A percentile compares a stretch with the other conserved stretches of the same genome.
Conservation (phyloP, 257 asterid genomes). For the Nemophila menziesii region DNA sequence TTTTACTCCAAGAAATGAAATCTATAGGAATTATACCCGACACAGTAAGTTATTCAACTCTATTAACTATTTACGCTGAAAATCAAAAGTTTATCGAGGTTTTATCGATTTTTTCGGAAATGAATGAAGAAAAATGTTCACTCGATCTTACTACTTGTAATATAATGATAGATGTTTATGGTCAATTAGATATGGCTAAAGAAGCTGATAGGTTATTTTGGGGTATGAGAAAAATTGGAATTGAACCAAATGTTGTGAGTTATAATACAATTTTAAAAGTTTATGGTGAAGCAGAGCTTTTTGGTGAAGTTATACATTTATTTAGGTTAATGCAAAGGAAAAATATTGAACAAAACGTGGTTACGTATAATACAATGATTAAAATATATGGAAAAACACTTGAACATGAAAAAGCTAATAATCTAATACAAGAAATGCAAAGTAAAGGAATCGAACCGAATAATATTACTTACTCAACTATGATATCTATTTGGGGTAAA, state of each 20-base stretch:
- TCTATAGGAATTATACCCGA: slow-evolving; percentile 51
- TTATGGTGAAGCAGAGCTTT: slow-evolving; percentile 87
- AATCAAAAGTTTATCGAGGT: slow-evolving; percentile 72
- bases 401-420: slow-evolving; percentile 89
- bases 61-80: slow-evolving; percentile 63
- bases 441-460: slow-evolving; percentile 74
- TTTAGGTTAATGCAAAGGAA: slow-evolving; percentile 95
- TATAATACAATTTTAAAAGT: slow-evolving; percentile 82
- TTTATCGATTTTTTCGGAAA: slow-evolving; percentile 59
- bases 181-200: slow-evolving; percentile 91
- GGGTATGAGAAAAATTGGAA: slow-evolving; percentile 79
- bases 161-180: slow-evolving; percentile 89
- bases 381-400: slow-evolving; percentile 82
- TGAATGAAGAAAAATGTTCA: slow-evolving; percentile 53
- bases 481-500: slow-evolving; percentile 86
- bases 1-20: slow-evolving; percentile 62
- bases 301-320: slow-evolving; percentile 91
- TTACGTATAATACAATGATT: slow-evolving; percentile 92
- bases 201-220: slow-evolving; percentile 90
- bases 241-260: slow-evolving; percentile 83
- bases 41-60: slow-evolving; percentile 75
- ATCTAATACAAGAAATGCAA: slow-evolving; percentile 86
- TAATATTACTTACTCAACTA: slow-evolving; percentile 76
- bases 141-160: slow-evolving; percentile 82
- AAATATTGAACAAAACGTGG: slow-evolving; percentile 68